Conservation (phyloP, 768 basidiomycete species). For the Austroboletus eburneus region DNA sequence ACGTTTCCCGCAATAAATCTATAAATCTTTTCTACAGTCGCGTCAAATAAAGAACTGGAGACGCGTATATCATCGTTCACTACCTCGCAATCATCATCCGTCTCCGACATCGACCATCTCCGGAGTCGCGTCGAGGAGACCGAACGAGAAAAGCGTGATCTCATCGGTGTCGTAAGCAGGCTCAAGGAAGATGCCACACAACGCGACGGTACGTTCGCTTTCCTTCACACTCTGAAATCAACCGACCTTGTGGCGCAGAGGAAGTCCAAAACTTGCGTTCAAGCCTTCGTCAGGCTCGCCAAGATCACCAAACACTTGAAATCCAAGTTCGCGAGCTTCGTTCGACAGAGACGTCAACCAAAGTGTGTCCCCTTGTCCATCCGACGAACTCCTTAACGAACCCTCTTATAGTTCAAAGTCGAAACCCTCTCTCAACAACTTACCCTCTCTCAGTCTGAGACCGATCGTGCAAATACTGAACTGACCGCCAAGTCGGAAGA, state of each 20-base stretch:
- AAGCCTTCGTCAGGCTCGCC: constrained; percentile 70
- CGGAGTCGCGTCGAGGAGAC: constrained; percentile 64
- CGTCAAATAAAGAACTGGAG: constrained; percentile 46
- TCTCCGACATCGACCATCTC: constrained; percentile 54
- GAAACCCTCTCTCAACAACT: constrained; percentile 82
- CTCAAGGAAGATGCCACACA: constrained; percentile 71
- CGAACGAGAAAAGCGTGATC: constrained; percentile 88
- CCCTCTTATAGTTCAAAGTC: constrained; percentile 66
- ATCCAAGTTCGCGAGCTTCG: constrained; percentile 67
- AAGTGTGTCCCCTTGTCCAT: constrained; percentile 38
- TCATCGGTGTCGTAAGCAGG: constrained; percentile 78
- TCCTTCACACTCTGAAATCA: not conserved
- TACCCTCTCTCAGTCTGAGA: constrained; percentile 70
- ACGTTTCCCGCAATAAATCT: not conserved
- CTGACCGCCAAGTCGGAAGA: constrained; percentile 73
- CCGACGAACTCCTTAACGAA: not conserved
- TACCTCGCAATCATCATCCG: constrained; percentile 58
- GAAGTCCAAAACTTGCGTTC: constrained; percentile 65
- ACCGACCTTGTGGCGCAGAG: constrained; percentile 39
- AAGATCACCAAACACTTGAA: constrained; percentile 67
- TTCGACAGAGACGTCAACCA: constrained; percentile 72
- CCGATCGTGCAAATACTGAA: constrained; percentile 65
- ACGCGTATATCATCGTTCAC: constrained; percentile 54
- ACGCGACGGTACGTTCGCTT: constrained; percentile 58
- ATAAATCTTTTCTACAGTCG: constrained; percentile 33